phyloP scores from a whole-genome alignment of 257 asterid species.

The Solanum habrochaites region DNA sequence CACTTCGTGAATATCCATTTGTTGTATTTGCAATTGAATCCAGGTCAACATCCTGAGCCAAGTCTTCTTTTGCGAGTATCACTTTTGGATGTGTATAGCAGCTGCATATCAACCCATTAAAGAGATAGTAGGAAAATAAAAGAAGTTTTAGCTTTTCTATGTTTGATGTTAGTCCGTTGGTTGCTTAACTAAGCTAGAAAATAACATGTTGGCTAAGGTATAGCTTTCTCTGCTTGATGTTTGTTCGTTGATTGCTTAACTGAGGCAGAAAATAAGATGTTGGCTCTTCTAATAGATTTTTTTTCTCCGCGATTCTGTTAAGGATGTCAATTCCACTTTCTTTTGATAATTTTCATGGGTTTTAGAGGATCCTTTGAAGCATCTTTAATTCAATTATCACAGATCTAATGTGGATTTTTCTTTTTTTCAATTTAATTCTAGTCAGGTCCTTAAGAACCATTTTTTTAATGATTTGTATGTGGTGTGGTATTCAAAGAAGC shows the following conservation, averaged over 20 bases:
- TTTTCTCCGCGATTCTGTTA: not conserved
- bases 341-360: not conserved
- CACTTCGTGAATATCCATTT: no score
- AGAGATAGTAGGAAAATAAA: slow-evolving; percentile 67
- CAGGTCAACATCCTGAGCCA: no score
- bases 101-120: slow-evolving; percentile 90
- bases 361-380: not conserved
- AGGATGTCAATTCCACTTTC: not conserved
- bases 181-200: not conserved
- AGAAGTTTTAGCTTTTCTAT: slow-evolving; percentile 32
- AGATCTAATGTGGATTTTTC: no score
- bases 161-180: not conserved
- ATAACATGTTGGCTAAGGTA: not conserved
- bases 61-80: no score
- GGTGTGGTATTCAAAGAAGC: no score
- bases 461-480: no score
- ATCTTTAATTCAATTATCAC: no score
- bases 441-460: no score
- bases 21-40: no score
- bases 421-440: no score
- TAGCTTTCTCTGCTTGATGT: no score
- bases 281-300: not conserved
- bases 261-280: not conserved
- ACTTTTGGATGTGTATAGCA: slow-evolving; percentile 47
- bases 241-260: not conserved